Conservation (phyloP, 1,284 basidiomycete species). For the Neotropicomus parvogracilis region DNA sequence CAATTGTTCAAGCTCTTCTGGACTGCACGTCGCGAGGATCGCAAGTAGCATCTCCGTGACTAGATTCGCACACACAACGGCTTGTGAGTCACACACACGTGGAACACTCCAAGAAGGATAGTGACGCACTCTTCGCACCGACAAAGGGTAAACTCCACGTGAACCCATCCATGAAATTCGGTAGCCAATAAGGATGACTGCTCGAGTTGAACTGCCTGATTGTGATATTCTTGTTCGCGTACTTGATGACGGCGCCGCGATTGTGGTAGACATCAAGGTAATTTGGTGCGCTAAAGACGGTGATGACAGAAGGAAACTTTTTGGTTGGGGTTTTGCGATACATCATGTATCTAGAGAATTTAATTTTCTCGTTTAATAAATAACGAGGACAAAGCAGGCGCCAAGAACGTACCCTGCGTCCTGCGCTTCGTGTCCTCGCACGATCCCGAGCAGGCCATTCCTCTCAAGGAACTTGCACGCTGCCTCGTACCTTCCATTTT, state of each 20-base stretch:
- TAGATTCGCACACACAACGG: conserved; percentile 29
- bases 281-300: conserved; percentile 84
- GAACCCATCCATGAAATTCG: conserved; percentile 99
- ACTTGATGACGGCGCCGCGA: conserved; percentile 92
- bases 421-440: conserved; percentile 97
- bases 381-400: neutral
- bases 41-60: conserved; percentile 97
- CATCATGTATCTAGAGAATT: conserved; percentile 60
- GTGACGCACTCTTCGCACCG: conserved; percentile 86
- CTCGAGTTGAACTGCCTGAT: conserved; percentile 95
- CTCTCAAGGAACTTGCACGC: conserved; percentile 93
- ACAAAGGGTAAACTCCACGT: conserved; percentile 99
- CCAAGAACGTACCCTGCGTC: conserved; percentile 74
- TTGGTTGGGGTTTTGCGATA: conserved; percentile 40
- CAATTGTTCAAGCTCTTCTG: conserved; percentile 86
- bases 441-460: conserved; percentile 88
- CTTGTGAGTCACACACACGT: neutral
- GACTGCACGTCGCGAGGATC: conserved; percentile 89
- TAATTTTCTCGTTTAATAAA: too few species aligned
- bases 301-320: conserved; percentile 78
- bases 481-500: conserved; percentile 71
- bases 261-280: conserved; percentile 87
- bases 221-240: conserved; percentile 97
- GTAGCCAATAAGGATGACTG: conserved; percentile 89
- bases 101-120: too few species aligned